These are phyloP conservation scores for Phytopythium boreale DNA, from an alignment of 352 stramenopile genomes.

Conservation along the genomic window DNA sequence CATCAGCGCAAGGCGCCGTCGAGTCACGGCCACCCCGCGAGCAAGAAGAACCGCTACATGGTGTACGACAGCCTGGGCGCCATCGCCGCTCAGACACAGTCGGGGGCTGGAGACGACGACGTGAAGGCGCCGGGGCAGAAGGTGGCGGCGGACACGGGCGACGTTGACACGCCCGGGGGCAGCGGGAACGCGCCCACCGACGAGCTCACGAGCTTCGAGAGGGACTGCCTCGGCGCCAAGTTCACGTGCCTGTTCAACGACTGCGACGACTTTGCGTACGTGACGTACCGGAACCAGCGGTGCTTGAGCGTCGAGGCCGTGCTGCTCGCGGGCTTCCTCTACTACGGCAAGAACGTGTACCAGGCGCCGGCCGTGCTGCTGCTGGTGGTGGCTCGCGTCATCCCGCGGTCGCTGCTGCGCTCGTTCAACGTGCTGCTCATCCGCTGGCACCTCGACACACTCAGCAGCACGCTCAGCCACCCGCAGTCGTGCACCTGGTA, in stretches of 20 bases:
- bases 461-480: constrained; percentile 2
- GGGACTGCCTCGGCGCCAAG: constrained; percentile 16
- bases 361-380: constrained; percentile 17
- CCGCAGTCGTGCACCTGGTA: constrained; percentile 9
- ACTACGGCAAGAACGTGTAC: constrained; percentile 22
- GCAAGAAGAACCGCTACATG: background rate
- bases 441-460: constrained; percentile 10
- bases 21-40: background rate
- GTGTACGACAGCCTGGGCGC: constrained; percentile 1
- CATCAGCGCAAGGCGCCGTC: background rate
- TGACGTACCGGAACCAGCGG: constrained; percentile 8
- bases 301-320: constrained; percentile 17
- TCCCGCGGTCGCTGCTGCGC: constrained; percentile 19
- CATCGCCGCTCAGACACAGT: background rate
- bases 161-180: background rate
- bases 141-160: background rate
- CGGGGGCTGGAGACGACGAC: background rate
- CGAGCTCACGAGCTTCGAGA: constrained; percentile 19
- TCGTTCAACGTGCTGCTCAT: constrained; percentile 27
- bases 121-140: background rate
- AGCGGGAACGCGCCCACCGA: background rate
- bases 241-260: constrained; percentile 21
- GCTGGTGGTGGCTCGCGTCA: constrained; percentile 20
- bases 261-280: constrained; percentile 22
- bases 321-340: constrained; percentile 19